Evolutionary conservation across 225 moss, liverwort and hornwort genomes (phyloP).

Genomic region (Ulota crispa): DNA sequence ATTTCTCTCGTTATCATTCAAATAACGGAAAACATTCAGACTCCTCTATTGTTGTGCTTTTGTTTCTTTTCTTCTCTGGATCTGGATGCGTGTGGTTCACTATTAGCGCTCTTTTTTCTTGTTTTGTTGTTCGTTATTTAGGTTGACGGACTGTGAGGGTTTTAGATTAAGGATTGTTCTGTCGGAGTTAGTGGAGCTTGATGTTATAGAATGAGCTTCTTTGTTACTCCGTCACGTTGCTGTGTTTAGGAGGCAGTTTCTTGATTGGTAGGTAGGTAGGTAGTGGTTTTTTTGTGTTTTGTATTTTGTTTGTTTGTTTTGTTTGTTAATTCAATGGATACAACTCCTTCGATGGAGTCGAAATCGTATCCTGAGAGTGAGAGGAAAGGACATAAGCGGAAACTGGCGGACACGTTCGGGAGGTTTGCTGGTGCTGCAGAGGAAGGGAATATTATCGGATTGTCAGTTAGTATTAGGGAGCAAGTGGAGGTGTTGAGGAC

Average conservation of each 20-base stretch:
- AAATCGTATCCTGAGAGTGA: conserved; percentile 92
- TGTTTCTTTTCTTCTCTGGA: too few relatives aligned
- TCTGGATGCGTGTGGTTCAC: conserved; percentile 24
- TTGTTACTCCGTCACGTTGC: neutral
- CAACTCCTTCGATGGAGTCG: conserved; percentile 87
- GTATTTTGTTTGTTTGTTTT: neutral
- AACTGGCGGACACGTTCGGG: conserved; percentile 94
- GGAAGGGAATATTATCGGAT: conserved; percentile 63
- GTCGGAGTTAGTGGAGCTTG: neutral
- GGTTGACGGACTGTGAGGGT: conserved; percentile 27
- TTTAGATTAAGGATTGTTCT: neutral
- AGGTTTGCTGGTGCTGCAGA: conserved; percentile 67
- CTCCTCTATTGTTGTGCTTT: neutral
- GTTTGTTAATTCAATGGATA: conserved; percentile 62
- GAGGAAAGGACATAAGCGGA: conserved; percentile 98
- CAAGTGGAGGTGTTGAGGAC: conserved; percentile 83
- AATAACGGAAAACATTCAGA: neutral
- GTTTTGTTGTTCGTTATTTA: conserved; percentile 6
- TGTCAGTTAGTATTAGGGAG: conserved; percentile 71
- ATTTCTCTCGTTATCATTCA: conserved; percentile 11
- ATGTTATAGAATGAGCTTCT: conserved; percentile 32
- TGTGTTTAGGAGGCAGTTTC: conserved; percentile 24
- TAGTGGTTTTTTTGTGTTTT: neutral
- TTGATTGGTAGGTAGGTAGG: neutral
- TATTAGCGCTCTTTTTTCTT: neutral